Base-by-base conservation (phyloP, 805 yeast species). In the Komagataella populi region DNA sequence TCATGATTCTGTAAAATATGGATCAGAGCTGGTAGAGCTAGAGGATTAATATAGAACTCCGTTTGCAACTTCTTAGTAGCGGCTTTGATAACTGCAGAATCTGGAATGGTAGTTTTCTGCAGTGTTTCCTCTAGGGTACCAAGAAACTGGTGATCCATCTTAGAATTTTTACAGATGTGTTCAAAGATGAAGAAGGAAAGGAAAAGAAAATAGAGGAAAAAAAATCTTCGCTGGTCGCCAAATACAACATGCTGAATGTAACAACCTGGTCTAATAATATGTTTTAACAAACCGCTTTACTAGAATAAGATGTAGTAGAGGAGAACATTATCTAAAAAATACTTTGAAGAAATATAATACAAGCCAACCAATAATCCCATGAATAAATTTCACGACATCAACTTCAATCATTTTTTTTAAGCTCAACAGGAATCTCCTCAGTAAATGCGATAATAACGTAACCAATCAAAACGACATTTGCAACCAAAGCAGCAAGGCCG, bases 31-130 rank as follows among this genome's bases (percentile, higher is more conserved):
- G 96, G 93, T 54, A 91, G 74, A 17, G 91, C 77, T 58, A 77
- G 70, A 23, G 87, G 78, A 59, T 81, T 78, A 53, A 78, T 71
- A 70, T 86, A 89, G 65, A 83, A 82, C 50, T 86, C 89, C 56
- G 80, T 74, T 62, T 83, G 79, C 62, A 93, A 77, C 57, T 79
- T 75, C 49, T 74, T 72, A 2, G 96, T 81, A 45, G 98, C 98
- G 55, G 77, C 81, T 65, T 89, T 90, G 66, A 91, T 83, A 53
- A 82, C 82, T 54, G 76, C 77, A 46, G 87, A 80, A 63, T 84
- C 86, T n/a, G 97, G 95, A 55, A 82, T 80, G 59, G 86, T 77
- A 49, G 87, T 84, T 64, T 82, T 84, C 60, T 75, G 75, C 65
- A 93, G 78, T 52, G 95, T 84, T 60, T 77, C 84, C 70, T 87